Evolutionary conservation across 1,284 basidiomycete species (phyloP), one percentile per base, ranked within the genome.

Genomic region (Coriolopsis trogii): DNA sequence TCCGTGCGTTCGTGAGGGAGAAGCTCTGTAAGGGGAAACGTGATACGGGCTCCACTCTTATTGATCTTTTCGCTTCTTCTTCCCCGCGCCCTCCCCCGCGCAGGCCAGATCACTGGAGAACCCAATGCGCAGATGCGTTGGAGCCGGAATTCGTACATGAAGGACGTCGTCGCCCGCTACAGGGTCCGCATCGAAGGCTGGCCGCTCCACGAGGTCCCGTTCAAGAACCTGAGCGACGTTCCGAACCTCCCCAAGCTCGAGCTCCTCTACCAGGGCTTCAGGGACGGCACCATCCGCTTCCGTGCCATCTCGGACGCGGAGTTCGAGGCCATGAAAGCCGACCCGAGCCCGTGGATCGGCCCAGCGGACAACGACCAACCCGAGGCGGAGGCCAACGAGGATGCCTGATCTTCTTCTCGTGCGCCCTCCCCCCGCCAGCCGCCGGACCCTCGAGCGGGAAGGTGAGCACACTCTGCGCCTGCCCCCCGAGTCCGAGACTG

Each of bases 161-260:
- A 58, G 30, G 64, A 67, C 58, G 61, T 69, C 42, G 67, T 68
- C 37, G 45, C 56, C 25, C 63, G 64, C 40, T 68, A 68, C 47
- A 59, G 55, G 34, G 67, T 69, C 30, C 55, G 64, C 54, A 65
- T 69, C 53, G 62, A 63, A 41, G 67, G 67, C 18, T 68, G 67
- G 68, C 67, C 68, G 23, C 49, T 64, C 38, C 46, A 53, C 9
- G 64, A 69, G 13, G 61, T 68, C 31, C 65, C 63, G n/a, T 68
- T 69, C 61, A 62, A 61, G 49, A 69, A 69, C 53, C 60, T 69
- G 9, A 65, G 63, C 59, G 63, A 68, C 52, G 61, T 69, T 24
- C 63, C 67, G n/a, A 69, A 69, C 56, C 53, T 67, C 5, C 58
- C 60, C 23, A 66, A 64, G 59, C 56, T 69, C 9, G 67, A 69